Percentiles rank a stretch among this genome's conserved stretches.
These are phyloP conservation scores for Phytophthora crassamura DNA, from an alignment of 352 stramenopile genomes.

Conservation along the genomic window DNA sequence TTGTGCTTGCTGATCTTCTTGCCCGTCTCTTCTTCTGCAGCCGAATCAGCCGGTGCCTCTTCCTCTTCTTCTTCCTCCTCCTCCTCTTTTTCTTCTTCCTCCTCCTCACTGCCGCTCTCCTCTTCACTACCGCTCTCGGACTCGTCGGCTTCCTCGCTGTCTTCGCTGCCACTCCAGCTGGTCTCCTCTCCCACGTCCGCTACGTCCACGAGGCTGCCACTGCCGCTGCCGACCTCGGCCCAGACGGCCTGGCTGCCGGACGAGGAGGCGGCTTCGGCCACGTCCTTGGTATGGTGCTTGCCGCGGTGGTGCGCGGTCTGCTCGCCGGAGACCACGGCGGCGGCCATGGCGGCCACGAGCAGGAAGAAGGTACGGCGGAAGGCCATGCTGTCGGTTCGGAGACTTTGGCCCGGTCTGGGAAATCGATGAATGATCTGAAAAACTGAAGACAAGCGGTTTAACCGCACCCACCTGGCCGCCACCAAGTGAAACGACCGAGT, in stretches of 20 bases:
- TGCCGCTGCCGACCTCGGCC: constrained; percentile 23
- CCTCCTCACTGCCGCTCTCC: constrained; percentile 21
- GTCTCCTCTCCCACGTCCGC: constrained; percentile 23
- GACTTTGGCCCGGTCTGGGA: constrained; percentile 6
- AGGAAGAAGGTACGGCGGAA: constrained; percentile 40
- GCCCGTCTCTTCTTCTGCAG: constrained; percentile 11
- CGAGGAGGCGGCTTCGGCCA: constrained; percentile 1
- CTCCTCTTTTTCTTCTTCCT: constrained; percentile 22
- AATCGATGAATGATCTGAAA: constrained; percentile 35
- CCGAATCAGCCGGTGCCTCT: constrained; percentile 13
- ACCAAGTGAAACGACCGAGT: constrained; percentile 9
- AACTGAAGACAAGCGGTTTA: constrained; percentile 11
- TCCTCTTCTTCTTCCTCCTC: constrained; percentile 6
- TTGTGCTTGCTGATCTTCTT: constrained; percentile 32
- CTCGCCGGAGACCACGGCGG: constrained; percentile 27
- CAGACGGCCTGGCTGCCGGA: constrained; percentile 2
- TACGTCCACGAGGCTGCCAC: constrained; percentile 11
- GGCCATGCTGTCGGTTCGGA: constrained; percentile 23
- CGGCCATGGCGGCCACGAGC: constrained; percentile 34
- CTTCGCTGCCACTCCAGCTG: constrained; percentile 35
- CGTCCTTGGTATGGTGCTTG: constrained; percentile 24
- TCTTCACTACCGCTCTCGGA: constrained; percentile 9
- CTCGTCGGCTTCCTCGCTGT: constrained; percentile 24
- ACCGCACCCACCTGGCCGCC: not conserved
- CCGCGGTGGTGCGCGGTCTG: constrained; percentile 27